Percentiles rank a stretch among this genome's conserved stretches.
These are phyloP conservation scores for Acaromyces ingoldii DNA, from an alignment of 1,284 basidiomycete genomes.

Conservation along the genomic window DNA sequence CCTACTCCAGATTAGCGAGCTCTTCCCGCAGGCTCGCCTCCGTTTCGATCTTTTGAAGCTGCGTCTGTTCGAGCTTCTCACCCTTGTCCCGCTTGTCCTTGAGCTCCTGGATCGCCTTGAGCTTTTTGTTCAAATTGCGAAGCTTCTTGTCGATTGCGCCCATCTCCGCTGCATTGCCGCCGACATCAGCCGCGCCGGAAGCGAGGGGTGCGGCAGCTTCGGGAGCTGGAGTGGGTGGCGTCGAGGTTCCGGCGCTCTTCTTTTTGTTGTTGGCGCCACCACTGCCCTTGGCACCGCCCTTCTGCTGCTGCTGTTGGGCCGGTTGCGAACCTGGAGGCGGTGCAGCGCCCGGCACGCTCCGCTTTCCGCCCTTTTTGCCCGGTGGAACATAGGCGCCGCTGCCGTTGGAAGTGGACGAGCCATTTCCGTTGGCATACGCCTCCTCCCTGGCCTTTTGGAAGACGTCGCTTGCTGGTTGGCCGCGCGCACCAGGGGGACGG, in stretches of 20 bases:
- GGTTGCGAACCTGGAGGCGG: constrained; percentile 4
- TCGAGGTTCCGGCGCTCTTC: constrained; percentile 3
- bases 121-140: constrained; percentile 89
- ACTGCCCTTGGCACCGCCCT: constrained; percentile 8
- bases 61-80: constrained; percentile 84
- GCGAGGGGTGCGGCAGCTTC: background rate
- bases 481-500: constrained; percentile 64
- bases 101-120: constrained; percentile 86
- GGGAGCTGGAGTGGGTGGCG: background rate
- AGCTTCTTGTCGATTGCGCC: constrained; percentile 52
- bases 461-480: constrained; percentile 54
- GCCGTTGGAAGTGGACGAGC: background rate
- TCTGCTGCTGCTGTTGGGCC: constrained; percentile 19
- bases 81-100: constrained; percentile 82
- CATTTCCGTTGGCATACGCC: background rate
- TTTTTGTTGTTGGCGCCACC: background rate
- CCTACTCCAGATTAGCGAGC: constrained; percentile 58
- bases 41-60: constrained; percentile 88
- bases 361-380: constrained; percentile 22
- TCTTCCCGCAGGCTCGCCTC: constrained; percentile 78
- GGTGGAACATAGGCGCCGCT: constrained; percentile 31
- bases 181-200: constrained; percentile 35
- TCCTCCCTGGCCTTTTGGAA: background rate
- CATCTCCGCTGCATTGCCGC: constrained; percentile 15
- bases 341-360: constrained; percentile 30